These are phyloP conservation scores for Podaxis sp. DNA, from an alignment of 768 basidiomycete species.

Conservation along the genomic window DNA sequence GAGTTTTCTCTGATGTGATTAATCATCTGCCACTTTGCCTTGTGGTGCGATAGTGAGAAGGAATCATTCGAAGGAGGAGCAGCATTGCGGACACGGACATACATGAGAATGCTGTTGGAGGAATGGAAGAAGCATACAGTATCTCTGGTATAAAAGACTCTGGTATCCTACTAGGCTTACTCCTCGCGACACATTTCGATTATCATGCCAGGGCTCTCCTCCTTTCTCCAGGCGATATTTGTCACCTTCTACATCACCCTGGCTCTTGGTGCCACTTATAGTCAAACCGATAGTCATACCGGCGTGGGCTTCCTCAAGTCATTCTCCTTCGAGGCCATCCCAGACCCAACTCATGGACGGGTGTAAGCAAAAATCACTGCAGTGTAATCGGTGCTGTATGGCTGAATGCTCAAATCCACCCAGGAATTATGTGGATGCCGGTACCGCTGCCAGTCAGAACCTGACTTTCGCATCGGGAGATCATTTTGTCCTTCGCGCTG, in stretches of 20 bases:
- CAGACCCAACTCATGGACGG: conserved; percentile 16
- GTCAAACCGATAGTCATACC: conserved; percentile 40
- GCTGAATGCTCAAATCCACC: background rate
- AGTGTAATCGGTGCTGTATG: background rate
- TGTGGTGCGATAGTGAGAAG: background rate
- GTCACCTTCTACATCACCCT: background rate
- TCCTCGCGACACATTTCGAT: background rate
- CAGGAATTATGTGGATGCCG: conserved; percentile 46
- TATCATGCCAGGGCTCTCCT: background rate
- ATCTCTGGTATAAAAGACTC: background rate
- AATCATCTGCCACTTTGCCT: background rate
- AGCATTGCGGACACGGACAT: background rate
- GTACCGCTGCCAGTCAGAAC: conserved; percentile 52
- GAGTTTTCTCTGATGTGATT: background rate
- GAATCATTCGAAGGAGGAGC: background rate
- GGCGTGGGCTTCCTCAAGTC: conserved; percentile 47
- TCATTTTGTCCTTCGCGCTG: conserved; percentile 56
- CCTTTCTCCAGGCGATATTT: background rate
- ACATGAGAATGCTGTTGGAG: background rate
- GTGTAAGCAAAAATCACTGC: background rate
- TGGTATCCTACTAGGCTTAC: background rate
- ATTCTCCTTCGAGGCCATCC: conserved; percentile 48
- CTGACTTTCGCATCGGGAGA: conserved; percentile 55
- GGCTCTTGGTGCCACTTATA: conserved; percentile 42
- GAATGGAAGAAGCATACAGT: background rate